Base-by-base conservation (phyloP, 768 basidiomycete genomes). In the Leucocoprinus sp. region DNA sequence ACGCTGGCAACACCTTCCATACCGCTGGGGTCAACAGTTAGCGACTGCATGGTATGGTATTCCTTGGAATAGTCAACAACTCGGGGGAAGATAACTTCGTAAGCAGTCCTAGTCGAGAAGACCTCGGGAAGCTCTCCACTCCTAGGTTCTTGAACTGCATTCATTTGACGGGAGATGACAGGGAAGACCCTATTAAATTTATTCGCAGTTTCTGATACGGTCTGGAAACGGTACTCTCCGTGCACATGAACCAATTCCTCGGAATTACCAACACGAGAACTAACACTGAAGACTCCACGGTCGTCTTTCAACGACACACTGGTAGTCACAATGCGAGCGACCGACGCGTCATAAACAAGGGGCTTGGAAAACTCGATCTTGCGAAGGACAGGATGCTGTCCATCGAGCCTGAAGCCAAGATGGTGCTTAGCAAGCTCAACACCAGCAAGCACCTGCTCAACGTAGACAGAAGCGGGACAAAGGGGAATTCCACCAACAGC, bases 81-180 rank as follows among this genome's bases (percentile, higher is more conserved):
- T 7, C 80, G 75, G 15, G 82, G 72, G 53, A 86, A 85, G 43
- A 85, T 73, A 34, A 79, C 67, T 37, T 84, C 74, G 56, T 88
- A 88, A 0, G 70, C 60, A 0, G 75, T 76, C 27, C 72, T 73
- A 14, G 72, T 67, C 3, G 69, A 71, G 56, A 82, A 80, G 66
- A 69, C 58, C 80, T 48, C 46, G 1, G 60, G 57, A 1, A 36
- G 48, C 12, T 43, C 52, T 27, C 53, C 57, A 26, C 55, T 52
- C 12, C 44, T 50, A 1, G 63, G 60, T 12, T 55, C 51, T 9
- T 60, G 18, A 14, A 76, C 54, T 1, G 56, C 57, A 6, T 57
- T 45, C 18, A 67, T 62, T 14, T 63, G 62, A 11, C 64, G 62
- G n/a, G 58, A 49, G 26, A 76, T 47, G 0, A 55, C 50, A 0